A percentile compares a stretch with the other conserved stretches of the same genome.
These are phyloP conservation scores for Hirsutella minnesotensis DNA, from an alignment of 2,329 filamentous ascomycete species.

Conservation along the genomic window DNA sequence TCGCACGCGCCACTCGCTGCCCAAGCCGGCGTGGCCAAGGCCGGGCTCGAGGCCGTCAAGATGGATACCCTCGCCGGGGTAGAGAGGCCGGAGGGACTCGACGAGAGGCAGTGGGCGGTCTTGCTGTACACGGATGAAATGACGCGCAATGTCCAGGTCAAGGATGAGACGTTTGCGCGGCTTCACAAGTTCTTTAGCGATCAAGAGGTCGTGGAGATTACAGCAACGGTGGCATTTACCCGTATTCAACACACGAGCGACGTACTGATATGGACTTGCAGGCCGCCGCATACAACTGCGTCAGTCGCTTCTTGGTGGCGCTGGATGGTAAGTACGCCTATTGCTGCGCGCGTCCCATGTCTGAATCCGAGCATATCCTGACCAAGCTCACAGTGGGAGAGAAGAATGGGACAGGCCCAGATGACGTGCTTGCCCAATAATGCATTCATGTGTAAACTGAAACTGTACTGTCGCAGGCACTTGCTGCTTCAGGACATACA, in stretches of 20 bases:
- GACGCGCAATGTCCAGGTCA: conserved; percentile 61
- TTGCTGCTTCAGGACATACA: neutral
- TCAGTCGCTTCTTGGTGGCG: conserved; percentile 73
- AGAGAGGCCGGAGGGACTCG: conserved; percentile 29
- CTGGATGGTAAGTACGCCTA: conserved; percentile 49
- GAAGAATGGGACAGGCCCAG: conserved; percentile 40
- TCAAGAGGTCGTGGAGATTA: conserved; percentile 69
- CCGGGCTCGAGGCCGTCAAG: conserved; percentile 34
- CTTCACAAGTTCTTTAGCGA: conserved; percentile 53
- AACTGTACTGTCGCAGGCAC: neutral
- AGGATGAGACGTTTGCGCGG: conserved; percentile 53
- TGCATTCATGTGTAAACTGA: neutral
- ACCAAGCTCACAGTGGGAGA: conserved; percentile 35
- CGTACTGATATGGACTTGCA: conserved; percentile 10
- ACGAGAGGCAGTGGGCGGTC: conserved; percentile 53
- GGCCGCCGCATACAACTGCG: conserved; percentile 71
- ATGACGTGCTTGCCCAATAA: conserved; percentile 24
- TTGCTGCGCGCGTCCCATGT: conserved; percentile 6
- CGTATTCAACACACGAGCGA: neutral
- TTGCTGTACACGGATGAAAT: conserved; percentile 71
- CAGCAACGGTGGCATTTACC: conserved; percentile 47
- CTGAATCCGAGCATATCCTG: neutral
- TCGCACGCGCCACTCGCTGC: conserved; percentile 61
- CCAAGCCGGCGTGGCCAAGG: conserved; percentile 42
- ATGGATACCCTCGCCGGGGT: conserved; percentile 11